Base-by-base conservation (phyloP, 257 asterid genomes). In the Primulina huaijiensis region DNA sequence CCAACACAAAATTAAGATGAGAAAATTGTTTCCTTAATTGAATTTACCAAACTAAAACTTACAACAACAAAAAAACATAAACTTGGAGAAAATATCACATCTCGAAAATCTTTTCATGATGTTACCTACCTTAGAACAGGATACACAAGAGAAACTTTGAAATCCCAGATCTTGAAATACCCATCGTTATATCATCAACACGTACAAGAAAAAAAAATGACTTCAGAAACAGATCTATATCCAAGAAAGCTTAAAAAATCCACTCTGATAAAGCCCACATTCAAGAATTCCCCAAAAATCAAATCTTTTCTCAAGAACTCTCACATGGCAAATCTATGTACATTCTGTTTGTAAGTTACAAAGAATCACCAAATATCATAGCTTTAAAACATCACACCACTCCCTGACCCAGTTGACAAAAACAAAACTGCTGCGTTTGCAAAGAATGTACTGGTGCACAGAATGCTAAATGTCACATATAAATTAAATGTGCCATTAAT, bases 101-200 rank as follows among this genome's bases (percentile, higher is more conserved):
- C 38, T 52, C 62, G 19, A 23, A 72, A 67, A 65, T 38, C 55
- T 56, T 50, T 38, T 57, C 57, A 66, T 34, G 77, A 30, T 60
- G 78, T 72, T 79, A 88, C 95, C 95, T 81, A 71, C 40, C 8
- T 72, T 20, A 69, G 71, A 73, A 79, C 37, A 62, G 65, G 75
- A 80, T 56, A 67, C 64, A 80, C 61, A 60, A 66, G 43, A 67
- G 75, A 67, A 75, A 72, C 37, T 73, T 67, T 89, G 81, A 87
- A 73, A 71, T 60, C 76, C 75, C 81, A 85, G 95, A 89, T 91
- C 97, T 86, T 83, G 81, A 76, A 70, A 82, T 73, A 72, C 76
- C 82, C 83, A 85, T 70, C 66, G 75, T 62, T 68, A 69, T 64
- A 58, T 65, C 63, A 73, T 37, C 65, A 68, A 75, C 65, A 63